Base-by-base conservation (phyloP, 2,329 filamentous ascomycete genomes). In the Beauveria asiatica region DNA sequence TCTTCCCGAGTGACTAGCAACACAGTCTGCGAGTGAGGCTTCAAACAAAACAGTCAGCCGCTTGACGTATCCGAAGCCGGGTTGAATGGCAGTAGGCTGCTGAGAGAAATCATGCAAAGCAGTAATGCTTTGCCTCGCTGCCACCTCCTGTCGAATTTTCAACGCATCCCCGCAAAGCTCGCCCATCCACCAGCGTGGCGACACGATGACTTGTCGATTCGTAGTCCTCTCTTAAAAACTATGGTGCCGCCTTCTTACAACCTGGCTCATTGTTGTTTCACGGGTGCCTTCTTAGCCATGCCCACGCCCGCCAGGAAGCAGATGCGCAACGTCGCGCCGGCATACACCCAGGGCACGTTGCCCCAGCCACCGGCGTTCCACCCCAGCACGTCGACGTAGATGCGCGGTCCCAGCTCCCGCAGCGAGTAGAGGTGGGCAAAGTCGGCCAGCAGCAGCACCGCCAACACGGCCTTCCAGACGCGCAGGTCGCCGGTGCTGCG, bases 371-470 rank as follows among this genome's bases (percentile, higher is more conserved):
- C 87, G 13, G 78, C 77, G 70, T 88, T 89, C 87, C 87, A 90
- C 10, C 72, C 70, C 64, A 72, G 67, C 30, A 82, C 76, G 64
- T 83, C 77, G 78, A 83, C 89, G 72, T 88, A 90, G n/a, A 90
- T 76, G 9, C 75, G 73, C 13, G 70, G 64, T 0, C 88, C 89
- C 33, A 88, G 75, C 30, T 75, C 75, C 41, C 76, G 74, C 62
- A 92, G 79, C 41, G 84, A 84, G 72, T 85, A 89, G 59, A 92
- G 74, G 71, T 92, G 89, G 3, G 89, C 89, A 39, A 91, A 70
- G 71, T 93, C 89, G n/a, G 87, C 89, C 17, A 92, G 70, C 37
- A 92, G 78, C 61, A 92, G 75, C 42, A 81, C 85, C 50, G 87
- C 74, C 5, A 92, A 75, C 27, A 92, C 77, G 1, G 82, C 78